phyloP scores from a whole-genome alignment of 805 yeast species.

The Wickerhamiella azymoides region DNA sequence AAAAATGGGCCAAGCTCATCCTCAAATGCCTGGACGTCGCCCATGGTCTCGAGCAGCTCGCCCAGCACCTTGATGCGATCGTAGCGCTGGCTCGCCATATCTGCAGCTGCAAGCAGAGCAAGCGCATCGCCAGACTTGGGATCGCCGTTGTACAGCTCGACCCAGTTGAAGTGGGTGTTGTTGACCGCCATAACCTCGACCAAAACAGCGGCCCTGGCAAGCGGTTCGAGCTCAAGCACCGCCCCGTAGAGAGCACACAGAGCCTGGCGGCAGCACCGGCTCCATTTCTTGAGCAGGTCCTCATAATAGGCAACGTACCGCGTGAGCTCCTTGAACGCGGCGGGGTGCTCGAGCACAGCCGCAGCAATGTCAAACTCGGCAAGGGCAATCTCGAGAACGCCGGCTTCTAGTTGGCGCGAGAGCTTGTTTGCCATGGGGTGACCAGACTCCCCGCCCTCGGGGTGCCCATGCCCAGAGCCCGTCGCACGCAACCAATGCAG shows the following conservation, averaged over 20 bases:
- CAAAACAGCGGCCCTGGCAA: neutral
- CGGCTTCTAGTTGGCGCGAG: neutral
- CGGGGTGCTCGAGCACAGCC: neutral
- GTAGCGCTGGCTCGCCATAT: neutral
- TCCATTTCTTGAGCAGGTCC: neutral
- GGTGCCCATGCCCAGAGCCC: no score
- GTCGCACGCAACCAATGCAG: neutral
- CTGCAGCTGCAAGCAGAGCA: neutral
- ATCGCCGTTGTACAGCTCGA: neutral
- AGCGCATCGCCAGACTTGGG: neutral
- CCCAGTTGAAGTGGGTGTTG: neutral
- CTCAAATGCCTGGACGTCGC: neutral
- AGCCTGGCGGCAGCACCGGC: neutral
- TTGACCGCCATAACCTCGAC: neutral
- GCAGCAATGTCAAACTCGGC: neutral
- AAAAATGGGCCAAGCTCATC: conserved; percentile 3
- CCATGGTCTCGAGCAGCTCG: neutral
- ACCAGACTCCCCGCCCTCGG: no score
- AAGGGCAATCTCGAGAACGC: neutral
- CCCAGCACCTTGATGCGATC: neutral
- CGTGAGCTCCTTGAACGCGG: neutral
- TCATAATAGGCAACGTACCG: neutral
- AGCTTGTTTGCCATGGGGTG: neutral
- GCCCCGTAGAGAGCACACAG: neutral
- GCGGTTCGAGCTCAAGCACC: neutral